Base-by-base conservation (phyloP, 352 stramenopile species). In the Globisporangium barbulae region DNA sequence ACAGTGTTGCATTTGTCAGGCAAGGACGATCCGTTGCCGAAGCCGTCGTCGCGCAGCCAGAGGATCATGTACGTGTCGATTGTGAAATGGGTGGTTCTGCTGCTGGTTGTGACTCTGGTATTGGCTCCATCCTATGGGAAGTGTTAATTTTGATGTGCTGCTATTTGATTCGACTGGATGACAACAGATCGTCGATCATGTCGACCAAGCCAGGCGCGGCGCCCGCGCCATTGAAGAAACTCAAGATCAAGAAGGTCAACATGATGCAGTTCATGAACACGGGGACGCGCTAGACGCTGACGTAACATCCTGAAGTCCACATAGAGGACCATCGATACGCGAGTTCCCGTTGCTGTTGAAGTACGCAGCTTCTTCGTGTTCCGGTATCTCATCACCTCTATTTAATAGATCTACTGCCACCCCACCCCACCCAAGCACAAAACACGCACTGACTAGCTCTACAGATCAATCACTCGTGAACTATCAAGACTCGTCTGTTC, bases 221-320 rank as follows among this genome's bases (percentile, higher is more conserved):
- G 8, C 33, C 3, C 15, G 2, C 15, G 35, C 50, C 60, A 22
- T 31, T 67, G 33, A 62, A 53, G 50, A 53, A 53, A 17, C 53
- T 28, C 25, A 89, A 87, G 41, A 59, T 42, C 0, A 91, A 89
- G 65, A 90, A 81, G 53, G 75, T 93, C 57, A 76, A 93, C 65
- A 91, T 93, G 84, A 91, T 93, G 8, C 84, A 85, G 48, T 93
- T 93, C 57, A 91, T 91, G 84, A 88, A 65, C 55, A 70, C 70
- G 7, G 77, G 76, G 3, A 66, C 73, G 30, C 54, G 39, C 30
- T 59, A 55, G 13, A 15, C 7, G 17, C 12, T 28, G 19, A 28
- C 44, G 21, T 5, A 45, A n/a, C 39, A n/a, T 13, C 39, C 39
- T 5, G 15, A n/a, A n/a, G 5, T 15, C 15, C 39, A n/a, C 12